Evolutionary conservation across 1,139 yeast species (phyloP).

Genomic region (Taphrina flavorubra): DNA sequence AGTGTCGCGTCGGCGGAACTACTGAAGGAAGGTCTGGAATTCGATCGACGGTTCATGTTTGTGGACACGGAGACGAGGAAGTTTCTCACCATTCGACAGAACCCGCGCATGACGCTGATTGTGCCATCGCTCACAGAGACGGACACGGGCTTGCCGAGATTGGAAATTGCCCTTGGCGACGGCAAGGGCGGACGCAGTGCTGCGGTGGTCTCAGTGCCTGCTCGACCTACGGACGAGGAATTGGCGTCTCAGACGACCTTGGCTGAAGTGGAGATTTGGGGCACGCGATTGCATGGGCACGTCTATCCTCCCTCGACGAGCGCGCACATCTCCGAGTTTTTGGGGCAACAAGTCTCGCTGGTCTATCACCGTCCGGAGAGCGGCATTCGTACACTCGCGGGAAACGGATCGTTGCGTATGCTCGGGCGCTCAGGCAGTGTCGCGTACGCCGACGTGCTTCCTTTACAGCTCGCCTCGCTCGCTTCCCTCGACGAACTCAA

Average conservation of each 20-base stretch:
- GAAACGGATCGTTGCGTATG: slow-evolving; percentile 3
- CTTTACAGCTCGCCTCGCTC: slow-evolving; percentile 28
- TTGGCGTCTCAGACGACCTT: neutral
- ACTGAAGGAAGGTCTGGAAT: slow-evolving; percentile 29
- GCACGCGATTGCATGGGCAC: slow-evolving; percentile 3
- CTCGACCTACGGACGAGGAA: neutral
- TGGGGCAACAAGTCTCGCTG: slow-evolving; percentile 30
- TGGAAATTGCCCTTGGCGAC: slow-evolving; percentile 2
- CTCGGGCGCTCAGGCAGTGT: slow-evolving; percentile 30
- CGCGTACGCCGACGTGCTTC: slow-evolving; percentile 36
- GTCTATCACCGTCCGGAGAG: slow-evolving; percentile 26
- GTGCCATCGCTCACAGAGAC: slow-evolving; percentile 12
- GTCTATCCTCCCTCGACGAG: slow-evolving; percentile 11
- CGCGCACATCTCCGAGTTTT: slow-evolving; percentile 7
- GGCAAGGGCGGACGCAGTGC: neutral
- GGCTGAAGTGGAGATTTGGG: slow-evolving; percentile 28
- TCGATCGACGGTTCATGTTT: slow-evolving; percentile 29
- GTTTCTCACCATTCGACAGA: slow-evolving; percentile 38
- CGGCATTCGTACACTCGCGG: slow-evolving; percentile 9
- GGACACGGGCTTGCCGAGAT: neutral
- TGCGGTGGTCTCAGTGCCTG: slow-evolving; percentile 2
- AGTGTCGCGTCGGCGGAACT: slow-evolving; percentile 14
- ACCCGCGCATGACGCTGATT: slow-evolving; percentile 24
- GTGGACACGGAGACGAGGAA: slow-evolving; percentile 23
- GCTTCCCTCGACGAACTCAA: slow-evolving; percentile 31